phyloP scores from a whole-genome alignment of 1,139 yeast genomes.

The Pichia sp. region DNA sequence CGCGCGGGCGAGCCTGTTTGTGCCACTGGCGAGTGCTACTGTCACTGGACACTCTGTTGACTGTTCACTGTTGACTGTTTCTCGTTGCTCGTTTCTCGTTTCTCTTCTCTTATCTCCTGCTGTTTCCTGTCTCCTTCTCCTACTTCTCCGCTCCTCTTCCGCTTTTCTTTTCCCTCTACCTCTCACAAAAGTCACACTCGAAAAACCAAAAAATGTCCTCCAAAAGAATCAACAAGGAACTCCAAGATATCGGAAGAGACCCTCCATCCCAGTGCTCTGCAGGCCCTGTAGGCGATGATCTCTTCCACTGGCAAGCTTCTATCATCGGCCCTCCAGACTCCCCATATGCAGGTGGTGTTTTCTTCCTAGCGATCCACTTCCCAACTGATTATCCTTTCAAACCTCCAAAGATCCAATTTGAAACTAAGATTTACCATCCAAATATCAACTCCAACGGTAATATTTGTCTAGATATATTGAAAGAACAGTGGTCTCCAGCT shows the following conservation, averaged over 20 bases:
- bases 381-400: conserved; percentile 56
- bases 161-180: not conserved
- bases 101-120: no score
- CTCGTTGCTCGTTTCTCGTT: no score
- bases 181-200: not conserved
- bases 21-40: no score
- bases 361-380: conserved; percentile 46
- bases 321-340: conserved; percentile 59
- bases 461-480: conserved; percentile 45
- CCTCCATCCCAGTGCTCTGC: conserved; percentile 99
- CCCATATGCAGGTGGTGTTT: conserved; percentile 49
- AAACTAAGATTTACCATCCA: conserved; percentile 66
- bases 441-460: conserved; percentile 62
- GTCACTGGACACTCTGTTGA: no score
- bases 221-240: conserved; percentile 93
- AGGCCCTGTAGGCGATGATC: conserved; percentile 92
- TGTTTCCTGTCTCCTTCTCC: no score
- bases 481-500: conserved; percentile 68
- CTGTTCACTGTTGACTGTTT: no score
- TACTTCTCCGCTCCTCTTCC: not conserved
- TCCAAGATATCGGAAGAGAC: conserved; percentile 93
- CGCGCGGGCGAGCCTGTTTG: no score
- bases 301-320: conserved; percentile 54
- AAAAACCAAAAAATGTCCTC: conserved; percentile 52
- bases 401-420: conserved; percentile 55